These are phyloP conservation scores for Clarireedia homoeocarpa DNA, from an alignment of 2,329 filamentous ascomycete species.

Conservation along the genomic window DNA sequence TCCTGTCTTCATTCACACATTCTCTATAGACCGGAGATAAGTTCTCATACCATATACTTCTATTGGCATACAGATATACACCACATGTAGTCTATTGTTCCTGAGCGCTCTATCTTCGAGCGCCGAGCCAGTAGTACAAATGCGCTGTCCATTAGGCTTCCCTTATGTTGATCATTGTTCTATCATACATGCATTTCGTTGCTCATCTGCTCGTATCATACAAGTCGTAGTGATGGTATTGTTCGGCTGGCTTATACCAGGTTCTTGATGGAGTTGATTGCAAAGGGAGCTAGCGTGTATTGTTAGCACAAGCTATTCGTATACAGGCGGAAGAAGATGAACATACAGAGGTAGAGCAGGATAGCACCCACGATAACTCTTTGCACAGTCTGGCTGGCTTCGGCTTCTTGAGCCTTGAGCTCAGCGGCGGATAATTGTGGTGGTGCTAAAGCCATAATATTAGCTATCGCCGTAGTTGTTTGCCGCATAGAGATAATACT, in stretches of 20 bases:
- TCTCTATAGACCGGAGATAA: too few species aligned
- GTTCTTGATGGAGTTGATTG: slow-evolving; percentile 45
- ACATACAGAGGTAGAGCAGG: slow-evolving; percentile 70
- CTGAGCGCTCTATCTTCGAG: not conserved
- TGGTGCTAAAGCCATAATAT: slow-evolving; percentile 36
- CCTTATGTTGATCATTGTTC: not conserved
- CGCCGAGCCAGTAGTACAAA: not conserved
- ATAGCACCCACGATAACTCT: slow-evolving; percentile 57
- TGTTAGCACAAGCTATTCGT: slow-evolving; percentile 3
- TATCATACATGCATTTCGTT: not conserved
- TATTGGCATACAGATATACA: not conserved
- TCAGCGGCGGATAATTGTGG: slow-evolving; percentile 63
- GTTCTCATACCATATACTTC: too few species aligned
- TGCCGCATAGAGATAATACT: slow-evolving; percentile 24
- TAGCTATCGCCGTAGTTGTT: slow-evolving; percentile 5
- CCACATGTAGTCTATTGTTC: not conserved
- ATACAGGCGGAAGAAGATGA: not conserved
- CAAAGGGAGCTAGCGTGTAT: slow-evolving; percentile 41
- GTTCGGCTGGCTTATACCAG: slow-evolving; percentile 33
- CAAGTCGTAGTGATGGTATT: not conserved
- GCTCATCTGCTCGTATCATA: not conserved
- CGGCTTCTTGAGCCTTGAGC: slow-evolving; percentile 59
- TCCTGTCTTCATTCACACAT: too few species aligned
- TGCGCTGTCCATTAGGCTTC: not conserved
- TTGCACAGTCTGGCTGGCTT: slow-evolving; percentile 61